A percentile compares a stretch with the other conserved stretches of the same genome.
Conservation (phyloP, 2,329 filamentous ascomycete genomes). For the Talaromyces sp. region DNA sequence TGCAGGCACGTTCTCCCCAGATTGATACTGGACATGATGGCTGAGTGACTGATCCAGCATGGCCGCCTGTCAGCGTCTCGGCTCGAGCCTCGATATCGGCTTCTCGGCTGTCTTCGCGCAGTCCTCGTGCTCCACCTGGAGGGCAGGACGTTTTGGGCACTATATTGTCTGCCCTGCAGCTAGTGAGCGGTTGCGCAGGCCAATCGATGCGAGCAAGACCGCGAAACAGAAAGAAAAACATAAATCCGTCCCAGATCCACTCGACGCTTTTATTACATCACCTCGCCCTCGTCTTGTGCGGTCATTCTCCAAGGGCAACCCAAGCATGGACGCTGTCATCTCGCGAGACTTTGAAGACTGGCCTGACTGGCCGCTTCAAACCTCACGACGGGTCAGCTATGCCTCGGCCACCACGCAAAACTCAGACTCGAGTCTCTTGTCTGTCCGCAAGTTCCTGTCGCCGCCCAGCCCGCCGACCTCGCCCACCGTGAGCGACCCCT, state of each 20-base stretch:
- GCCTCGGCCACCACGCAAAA: conserved; percentile 20
- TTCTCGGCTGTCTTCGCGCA: background rate
- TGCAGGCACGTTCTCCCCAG: background rate
- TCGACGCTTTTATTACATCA: background rate
- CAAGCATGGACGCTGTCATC: conserved; percentile 19
- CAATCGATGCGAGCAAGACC: background rate
- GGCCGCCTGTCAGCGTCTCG: background rate
- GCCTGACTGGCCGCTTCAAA: conserved; percentile 25
- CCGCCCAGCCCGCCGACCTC: conserved; percentile 23
- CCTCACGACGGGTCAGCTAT: conserved; percentile 21
- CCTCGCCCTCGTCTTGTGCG: background rate
- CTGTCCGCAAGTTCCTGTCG: conserved; percentile 19
- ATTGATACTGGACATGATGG: too few relatives aligned
- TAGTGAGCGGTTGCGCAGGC: background rate
- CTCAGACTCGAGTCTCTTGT: conserved; percentile 25
- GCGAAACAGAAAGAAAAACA: background rate
- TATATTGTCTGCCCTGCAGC: too few relatives aligned
- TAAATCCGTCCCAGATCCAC: background rate
- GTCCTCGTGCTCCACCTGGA: background rate
- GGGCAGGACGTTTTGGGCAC: background rate
- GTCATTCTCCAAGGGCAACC: background rate
- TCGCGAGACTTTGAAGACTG: conserved; percentile 17
- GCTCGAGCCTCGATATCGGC: background rate
- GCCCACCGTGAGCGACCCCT: conserved; percentile 13
- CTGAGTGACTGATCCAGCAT: background rate